These are phyloP conservation scores for Auricularia cornea DNA, from an alignment of 768 basidiomycete species.

Conservation along the genomic window DNA sequence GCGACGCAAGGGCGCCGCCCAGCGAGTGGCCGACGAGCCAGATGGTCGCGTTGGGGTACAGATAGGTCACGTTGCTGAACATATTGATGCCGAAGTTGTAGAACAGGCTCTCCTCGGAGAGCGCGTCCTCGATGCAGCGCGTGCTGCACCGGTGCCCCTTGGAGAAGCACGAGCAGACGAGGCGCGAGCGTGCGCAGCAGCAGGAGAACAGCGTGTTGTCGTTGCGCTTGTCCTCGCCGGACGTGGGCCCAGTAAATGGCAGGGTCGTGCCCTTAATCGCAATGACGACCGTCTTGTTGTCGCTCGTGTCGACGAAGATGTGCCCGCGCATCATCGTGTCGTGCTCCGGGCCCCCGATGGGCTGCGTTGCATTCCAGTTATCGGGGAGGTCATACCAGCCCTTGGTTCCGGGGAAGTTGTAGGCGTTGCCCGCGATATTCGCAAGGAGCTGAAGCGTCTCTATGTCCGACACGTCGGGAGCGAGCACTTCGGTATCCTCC, in stretches of 20 bases:
- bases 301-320: conserved; percentile 61
- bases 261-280: conserved; percentile 88
- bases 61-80: conserved; percentile 37
- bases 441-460: conserved; percentile 79
- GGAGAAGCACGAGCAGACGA: conserved; percentile 84
- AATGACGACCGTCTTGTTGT: conserved; percentile 77
- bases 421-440: conserved; percentile 84
- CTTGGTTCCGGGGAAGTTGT: conserved; percentile 46
- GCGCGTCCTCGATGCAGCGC: conserved; percentile 72
- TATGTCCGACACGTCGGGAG: conserved; percentile 69
- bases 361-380: conserved; percentile 45
- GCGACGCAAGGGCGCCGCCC: conserved; percentile 63
- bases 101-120: conserved; percentile 86
- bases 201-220: conserved; percentile 83
- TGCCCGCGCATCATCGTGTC: conserved; percentile 67
- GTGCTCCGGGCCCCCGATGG: conserved; percentile 51
- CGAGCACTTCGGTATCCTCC: conserved; percentile 57
- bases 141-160: conserved; percentile 66
- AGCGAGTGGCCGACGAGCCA: conserved; percentile 30
- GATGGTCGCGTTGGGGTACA: conserved; percentile 38
- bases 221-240: conserved; percentile 87
- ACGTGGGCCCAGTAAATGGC: conserved; percentile 61
- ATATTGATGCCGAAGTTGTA: conserved; percentile 72
- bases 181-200: conserved; percentile 81
- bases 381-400: conserved; percentile 79